Base-by-base conservation (phyloP, 345 rosid species). In the Hirschfeldia incana region DNA sequence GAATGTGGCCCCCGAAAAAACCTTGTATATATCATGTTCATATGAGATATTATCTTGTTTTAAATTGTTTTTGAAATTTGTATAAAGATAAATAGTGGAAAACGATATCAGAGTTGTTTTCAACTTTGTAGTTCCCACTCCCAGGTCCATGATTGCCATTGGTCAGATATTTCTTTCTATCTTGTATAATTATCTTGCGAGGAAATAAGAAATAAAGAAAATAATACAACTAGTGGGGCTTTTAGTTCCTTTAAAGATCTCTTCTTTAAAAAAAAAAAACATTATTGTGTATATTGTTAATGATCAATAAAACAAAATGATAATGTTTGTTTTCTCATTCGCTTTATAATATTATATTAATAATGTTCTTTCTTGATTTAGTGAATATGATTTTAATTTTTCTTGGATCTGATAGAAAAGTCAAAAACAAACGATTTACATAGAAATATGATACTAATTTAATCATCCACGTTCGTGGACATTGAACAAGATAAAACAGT, bases 91-190 rank as follows among this genome's bases (percentile, higher is more conserved):
- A 44, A 72, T 21, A 59, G 11, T 58, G 62, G 57, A 73, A 68
- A 51, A 73, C 21, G 69, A 68, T n/a, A n/a, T 73, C 82, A 67
- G 61, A 60, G 78, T 79, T 78, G 34, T 67, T 79, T 67, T 79
- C 82, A 73, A 1, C 70, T 68, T 79, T 51, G 16, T 34, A 79
- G 74, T 79, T 79, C 78, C 82, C 82, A 79, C 78, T 79, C 78
- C 75, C 59, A 73, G 58, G 82, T 42, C 70, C 65, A 8, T 73
- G 74, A 74, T 68, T 73, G 65, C 74, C 70, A 73, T 73, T 34
- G 78, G 70, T 36, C 67, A 39, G 10, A 4, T 53, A 27, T 68
- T 33, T 61, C 26, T 74, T 74, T 79, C 53, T 37, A 17, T 61
- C 12, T 46, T 73, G 9, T 49, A 58, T 13, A 27, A 44, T 79